Conservation (phyloP, 352 stramenopile species). For the Phytophthora macrochlamydospora region DNA sequence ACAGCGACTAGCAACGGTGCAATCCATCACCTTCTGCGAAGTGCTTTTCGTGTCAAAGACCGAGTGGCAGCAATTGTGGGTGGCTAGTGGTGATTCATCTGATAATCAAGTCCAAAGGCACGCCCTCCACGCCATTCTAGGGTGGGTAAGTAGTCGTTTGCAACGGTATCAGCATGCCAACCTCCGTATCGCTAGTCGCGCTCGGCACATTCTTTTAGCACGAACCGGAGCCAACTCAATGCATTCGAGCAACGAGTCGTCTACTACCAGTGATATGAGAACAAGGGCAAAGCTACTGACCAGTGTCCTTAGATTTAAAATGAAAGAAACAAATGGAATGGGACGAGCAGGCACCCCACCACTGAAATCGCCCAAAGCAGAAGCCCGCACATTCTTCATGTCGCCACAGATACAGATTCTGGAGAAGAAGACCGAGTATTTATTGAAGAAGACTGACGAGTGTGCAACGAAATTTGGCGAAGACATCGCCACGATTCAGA, state of each 20-base stretch:
- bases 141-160: slow-evolving; percentile 57
- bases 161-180: slow-evolving; percentile 46
- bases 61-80: slow-evolving; percentile 68
- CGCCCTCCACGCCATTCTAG: slow-evolving; percentile 59
- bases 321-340: slow-evolving; percentile 1
- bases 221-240: not conserved
- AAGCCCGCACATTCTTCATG: slow-evolving; percentile 36
- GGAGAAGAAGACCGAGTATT: slow-evolving; percentile 56
- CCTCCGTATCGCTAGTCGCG: slow-evolving; percentile 43
- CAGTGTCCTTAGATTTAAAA: not conserved
- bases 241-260: not conserved
- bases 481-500: slow-evolving; percentile 7
- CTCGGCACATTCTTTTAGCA: slow-evolving; percentile 25
- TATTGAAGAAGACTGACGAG: slow-evolving; percentile 42
- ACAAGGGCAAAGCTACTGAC: not conserved
- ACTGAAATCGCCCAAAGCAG: slow-evolving; percentile 9
- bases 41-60: slow-evolving; percentile 64
- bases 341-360: not conserved
- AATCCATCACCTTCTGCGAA: slow-evolving; percentile 62
- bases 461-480: slow-evolving; percentile 37
- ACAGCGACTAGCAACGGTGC: slow-evolving; percentile 62
- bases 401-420: slow-evolving; percentile 52
- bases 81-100: slow-evolving; percentile 25
- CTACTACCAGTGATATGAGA: not conserved
- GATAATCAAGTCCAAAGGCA: slow-evolving; percentile 62